Percentiles rank a stretch among this genome's conserved stretches.
Evolutionary conservation across 495 filamentous ascomycete species (phyloP).

Genomic region (Lindgomyces ingoldianus): DNA sequence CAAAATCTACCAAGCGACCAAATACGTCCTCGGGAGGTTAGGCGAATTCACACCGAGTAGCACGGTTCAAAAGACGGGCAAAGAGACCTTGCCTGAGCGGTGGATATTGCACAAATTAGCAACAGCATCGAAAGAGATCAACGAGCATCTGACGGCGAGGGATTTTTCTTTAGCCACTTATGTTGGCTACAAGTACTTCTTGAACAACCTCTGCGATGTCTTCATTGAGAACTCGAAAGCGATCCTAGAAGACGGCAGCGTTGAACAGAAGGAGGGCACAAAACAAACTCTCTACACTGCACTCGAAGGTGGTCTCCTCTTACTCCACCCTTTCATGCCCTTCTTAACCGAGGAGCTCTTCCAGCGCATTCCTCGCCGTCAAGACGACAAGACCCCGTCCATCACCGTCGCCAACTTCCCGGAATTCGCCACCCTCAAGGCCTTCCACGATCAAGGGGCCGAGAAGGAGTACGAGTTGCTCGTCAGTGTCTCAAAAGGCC

Average conservation of each 20-base stretch:
- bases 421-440: slow-evolving; percentile 45
- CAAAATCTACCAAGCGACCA: slow-evolving; percentile 90
- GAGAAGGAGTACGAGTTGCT: slow-evolving; percentile 56
- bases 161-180: slow-evolving; percentile 70
- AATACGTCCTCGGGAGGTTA: slow-evolving; percentile 79
- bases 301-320: slow-evolving; percentile 64
- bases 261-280: slow-evolving; percentile 48
- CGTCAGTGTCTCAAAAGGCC: slow-evolving; percentile 50
- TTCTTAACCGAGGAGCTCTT: slow-evolving; percentile 66
- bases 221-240: slow-evolving; percentile 80
- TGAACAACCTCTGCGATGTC: slow-evolving; percentile 62
- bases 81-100: slow-evolving; percentile 71
- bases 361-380: slow-evolving; percentile 70
- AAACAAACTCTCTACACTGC: slow-evolving; percentile 58
- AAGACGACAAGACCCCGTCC: slow-evolving; percentile 61
- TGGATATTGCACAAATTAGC: slow-evolving; percentile 88
- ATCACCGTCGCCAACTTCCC: slow-evolving; percentile 72
- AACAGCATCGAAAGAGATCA: slow-evolving; percentile 67
- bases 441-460: slow-evolving; percentile 47
- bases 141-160: slow-evolving; percentile 65
- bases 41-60: slow-evolving; percentile 68
- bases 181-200: slow-evolving; percentile 69
- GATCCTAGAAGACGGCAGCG: slow-evolving; percentile 62
- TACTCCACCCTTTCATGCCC: slow-evolving; percentile 80
- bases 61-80: slow-evolving; percentile 58